Percentiles rank a stretch among this genome's conserved stretches.
phyloP scores from a whole-genome alignment of 352 stramenopile genomes.

The Pythium aphanidermatum region DNA sequence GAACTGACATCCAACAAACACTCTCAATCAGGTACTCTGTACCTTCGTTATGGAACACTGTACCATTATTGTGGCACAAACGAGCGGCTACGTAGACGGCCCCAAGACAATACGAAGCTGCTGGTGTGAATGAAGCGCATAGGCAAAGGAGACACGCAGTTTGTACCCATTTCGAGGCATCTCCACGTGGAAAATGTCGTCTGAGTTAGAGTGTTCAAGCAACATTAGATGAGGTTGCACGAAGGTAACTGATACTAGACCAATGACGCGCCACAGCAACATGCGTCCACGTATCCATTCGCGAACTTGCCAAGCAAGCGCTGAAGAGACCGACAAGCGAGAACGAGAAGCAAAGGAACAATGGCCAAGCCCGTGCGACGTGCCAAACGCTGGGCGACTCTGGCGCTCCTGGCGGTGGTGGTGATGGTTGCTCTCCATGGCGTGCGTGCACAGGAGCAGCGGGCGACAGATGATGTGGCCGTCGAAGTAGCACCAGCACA shows the following conservation, averaged over 20 bases:
- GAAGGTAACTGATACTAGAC: conserved; percentile 10
- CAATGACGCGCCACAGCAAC: background rate
- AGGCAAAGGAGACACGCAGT: conserved; percentile 8
- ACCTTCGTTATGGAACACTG: too few relatives aligned
- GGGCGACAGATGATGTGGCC: background rate
- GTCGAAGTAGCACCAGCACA: background rate
- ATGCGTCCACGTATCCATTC: conserved; percentile 27
- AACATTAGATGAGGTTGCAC: conserved; percentile 17
- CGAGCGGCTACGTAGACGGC: too few relatives aligned
- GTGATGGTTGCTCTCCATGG: conserved; percentile 3
- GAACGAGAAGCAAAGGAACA: too few relatives aligned
- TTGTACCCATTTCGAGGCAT: conserved; percentile 13
- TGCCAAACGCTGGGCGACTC: too few relatives aligned
- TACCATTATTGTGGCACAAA: too few relatives aligned
- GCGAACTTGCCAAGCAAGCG: conserved; percentile 13
- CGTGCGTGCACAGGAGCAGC: conserved; percentile 6
- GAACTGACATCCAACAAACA: too few relatives aligned
- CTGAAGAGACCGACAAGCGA: too few relatives aligned
- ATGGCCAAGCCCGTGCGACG: too few relatives aligned
- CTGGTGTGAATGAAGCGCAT: background rate
- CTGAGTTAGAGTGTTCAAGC: background rate
- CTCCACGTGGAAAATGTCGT: conserved; percentile 22
- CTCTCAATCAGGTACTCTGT: too few relatives aligned
- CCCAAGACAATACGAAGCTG: too few relatives aligned
- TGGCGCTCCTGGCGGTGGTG: conserved; percentile 3